Evolutionary conservation across 2,329 filamentous ascomycete species (phyloP), one percentile per base, ranked within the genome.

Genomic region (Talaromyces rugulosus): DNA sequence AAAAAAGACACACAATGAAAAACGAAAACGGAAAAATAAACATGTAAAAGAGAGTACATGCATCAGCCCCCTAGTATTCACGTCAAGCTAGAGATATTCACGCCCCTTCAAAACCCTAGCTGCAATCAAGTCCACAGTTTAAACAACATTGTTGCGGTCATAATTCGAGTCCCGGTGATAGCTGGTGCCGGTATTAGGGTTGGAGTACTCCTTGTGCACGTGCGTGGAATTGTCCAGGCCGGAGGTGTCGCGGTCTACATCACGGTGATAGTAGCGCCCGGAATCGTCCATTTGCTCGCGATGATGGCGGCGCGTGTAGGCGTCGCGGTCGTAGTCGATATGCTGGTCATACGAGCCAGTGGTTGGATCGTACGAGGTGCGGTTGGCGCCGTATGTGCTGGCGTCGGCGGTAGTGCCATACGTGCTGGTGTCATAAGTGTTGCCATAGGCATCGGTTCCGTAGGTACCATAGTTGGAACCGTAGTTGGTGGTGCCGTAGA

Each of bases 161-260:
- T 72, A 73, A 18, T 27, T 33, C 30, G 60, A 52, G 58, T 74
- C 72, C 27, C 71, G 67, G 51, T 73, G 71, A 62, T 73, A 73
- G 58, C 67, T 71, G 42, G 70, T 74, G 55, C 72, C 71, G 2
- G 71, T 74, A 59, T 73, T 74, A 18, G 72, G 70, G 50, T 73
- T 73, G 33, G 68, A 67, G 54, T 74, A 74, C 62, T 74, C 72
- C 36, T 70, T 66, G 58, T 73, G 71, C 59, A 72, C 70, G 47
- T 67, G 70, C 23, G 65, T 65, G 5, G 68, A 66, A 55, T 71
- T 71, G 52, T 74, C 71, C 23, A 63, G 50, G 18, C 63, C 60
- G 1, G 60, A 55, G 2, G 59, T 60, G 42, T 72, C 71, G 16
- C 66, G 62, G 58, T 74, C 72, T 51, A 74, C 72, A 51, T 74